A percentile compares a stretch with the other conserved stretches of the same genome.
Evolutionary conservation across 2,329 filamentous ascomycete genomes (phyloP).

Genomic region (Trichoderma atroviride): DNA sequence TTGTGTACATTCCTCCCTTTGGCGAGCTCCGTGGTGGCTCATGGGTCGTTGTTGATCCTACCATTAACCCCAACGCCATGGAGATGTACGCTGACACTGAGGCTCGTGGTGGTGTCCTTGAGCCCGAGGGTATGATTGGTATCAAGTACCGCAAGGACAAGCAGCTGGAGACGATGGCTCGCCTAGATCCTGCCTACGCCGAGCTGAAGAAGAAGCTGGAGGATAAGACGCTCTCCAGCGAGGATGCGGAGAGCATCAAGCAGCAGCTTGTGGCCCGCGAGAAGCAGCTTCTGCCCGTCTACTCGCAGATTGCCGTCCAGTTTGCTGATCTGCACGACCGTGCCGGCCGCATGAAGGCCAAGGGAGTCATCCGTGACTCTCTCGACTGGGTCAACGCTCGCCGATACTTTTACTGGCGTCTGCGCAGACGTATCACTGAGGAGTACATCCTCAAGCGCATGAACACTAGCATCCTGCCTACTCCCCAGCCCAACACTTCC

Average conservation of each 20-base stretch:
- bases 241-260: conserved; percentile 79
- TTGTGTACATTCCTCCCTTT: conserved; percentile 96
- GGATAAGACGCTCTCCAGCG: conserved; percentile 64
- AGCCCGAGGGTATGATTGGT: conserved; percentile 96
- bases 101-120: conserved; percentile 91
- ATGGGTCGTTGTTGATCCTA: conserved; percentile 98
- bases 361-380: conserved; percentile 84
- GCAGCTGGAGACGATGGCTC: conserved; percentile 96
- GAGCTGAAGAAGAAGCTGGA: conserved; percentile 78
- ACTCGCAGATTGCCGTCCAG: conserved; percentile 92
- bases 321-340: conserved; percentile 98
- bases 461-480: conserved; percentile 48
- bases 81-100: conserved; percentile 99
- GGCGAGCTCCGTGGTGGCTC: conserved; percentile 98
- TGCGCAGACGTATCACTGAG: conserved; percentile 93
- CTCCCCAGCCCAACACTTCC: conserved; percentile 40
- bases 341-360: conserved; percentile 96
- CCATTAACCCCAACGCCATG: conserved; percentile 95
- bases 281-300: conserved; percentile 86
- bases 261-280: conserved; percentile 82
- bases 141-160: conserved; percentile 99
- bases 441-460: conserved; percentile 96
- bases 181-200: conserved; percentile 82
- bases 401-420: conserved; percentile 99
- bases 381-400: conserved; percentile 87